These are phyloP conservation scores for Penicillium fimorum DNA, from an alignment of 495 filamentous ascomycete genomes.

Conservation along the genomic window DNA sequence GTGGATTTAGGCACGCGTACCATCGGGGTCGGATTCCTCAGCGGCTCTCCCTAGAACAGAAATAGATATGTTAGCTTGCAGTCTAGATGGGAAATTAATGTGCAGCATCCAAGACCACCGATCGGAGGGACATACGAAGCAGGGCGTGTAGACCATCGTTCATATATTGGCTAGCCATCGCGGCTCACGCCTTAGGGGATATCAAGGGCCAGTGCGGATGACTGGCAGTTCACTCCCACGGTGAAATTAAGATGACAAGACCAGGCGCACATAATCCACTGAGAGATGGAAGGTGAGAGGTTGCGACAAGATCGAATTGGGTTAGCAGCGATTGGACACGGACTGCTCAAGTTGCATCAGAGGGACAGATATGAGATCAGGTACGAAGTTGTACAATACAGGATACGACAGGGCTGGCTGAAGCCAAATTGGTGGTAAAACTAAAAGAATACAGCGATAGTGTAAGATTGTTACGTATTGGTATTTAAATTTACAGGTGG, in stretches of 20 bases:
- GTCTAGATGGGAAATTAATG: neutral
- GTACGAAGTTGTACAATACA: constrained; percentile 15
- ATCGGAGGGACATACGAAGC: constrained; percentile 35
- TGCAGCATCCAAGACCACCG: neutral
- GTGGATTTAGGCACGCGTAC: constrained; percentile 32
- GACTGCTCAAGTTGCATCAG: constrained; percentile 24
- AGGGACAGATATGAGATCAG: constrained; percentile 18
- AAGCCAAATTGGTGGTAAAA: neutral
- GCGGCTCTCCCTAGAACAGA: constrained; percentile 31
- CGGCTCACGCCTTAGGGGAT: constrained; percentile 24
- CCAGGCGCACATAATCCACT: constrained; percentile 40
- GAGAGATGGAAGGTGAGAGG: constrained; percentile 6
- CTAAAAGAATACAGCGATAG: neutral
- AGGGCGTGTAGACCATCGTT: constrained; percentile 39
- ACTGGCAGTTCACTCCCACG: constrained; percentile 34
- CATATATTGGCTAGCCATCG: constrained; percentile 42
- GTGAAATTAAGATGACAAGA: constrained; percentile 29
- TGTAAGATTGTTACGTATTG: constrained; percentile 8
- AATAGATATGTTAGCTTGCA: constrained; percentile 20
- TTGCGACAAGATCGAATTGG: constrained; percentile 7
- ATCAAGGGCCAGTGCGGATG: constrained; percentile 27
- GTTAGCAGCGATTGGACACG: constrained; percentile 9
- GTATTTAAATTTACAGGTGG: constrained; percentile 22
- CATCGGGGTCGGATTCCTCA: constrained; percentile 52
- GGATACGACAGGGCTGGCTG: neutral